Evolutionary conservation across 495 filamentous ascomycete genomes (phyloP).

Genomic region (Lophiostoma macrostomum): DNA sequence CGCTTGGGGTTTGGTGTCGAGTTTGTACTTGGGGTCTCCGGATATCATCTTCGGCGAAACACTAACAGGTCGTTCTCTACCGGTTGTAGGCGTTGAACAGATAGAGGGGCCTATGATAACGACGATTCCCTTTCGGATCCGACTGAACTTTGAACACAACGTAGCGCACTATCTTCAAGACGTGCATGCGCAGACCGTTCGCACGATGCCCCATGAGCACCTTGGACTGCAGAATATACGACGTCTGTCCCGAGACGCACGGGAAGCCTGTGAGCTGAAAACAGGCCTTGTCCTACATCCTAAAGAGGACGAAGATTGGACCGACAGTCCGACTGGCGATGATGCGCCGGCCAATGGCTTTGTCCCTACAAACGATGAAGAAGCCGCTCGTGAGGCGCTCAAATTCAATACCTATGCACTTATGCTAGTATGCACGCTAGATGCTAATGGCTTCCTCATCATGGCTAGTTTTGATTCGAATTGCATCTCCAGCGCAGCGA

Average conservation of each 20-base stretch:
- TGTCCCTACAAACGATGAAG: conserved; percentile 43
- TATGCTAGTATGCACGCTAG: conserved; percentile 61
- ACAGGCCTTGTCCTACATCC: conserved; percentile 37
- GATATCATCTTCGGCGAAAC: conserved; percentile 45
- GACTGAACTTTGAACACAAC: neutral
- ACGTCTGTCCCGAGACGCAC: conserved; percentile 20
- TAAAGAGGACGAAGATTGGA: conserved; percentile 21
- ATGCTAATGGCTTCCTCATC: conserved; percentile 54
- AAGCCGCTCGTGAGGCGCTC: conserved; percentile 60
- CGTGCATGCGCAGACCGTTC: conserved; percentile 18
- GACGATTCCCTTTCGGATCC: conserved; percentile 30
- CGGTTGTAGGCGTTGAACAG: conserved; percentile 26
- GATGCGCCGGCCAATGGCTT: conserved; percentile 48
- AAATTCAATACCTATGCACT: conserved; percentile 67
- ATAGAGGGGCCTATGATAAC: conserved; percentile 36
- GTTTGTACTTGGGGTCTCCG: conserved; percentile 5
- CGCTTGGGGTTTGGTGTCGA: conserved; percentile 56
- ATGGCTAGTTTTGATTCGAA: conserved; percentile 62
- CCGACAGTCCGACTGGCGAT: conserved; percentile 37
- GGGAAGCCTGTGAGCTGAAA: conserved; percentile 22
- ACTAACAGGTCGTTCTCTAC: conserved; percentile 27
- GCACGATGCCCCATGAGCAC: conserved; percentile 28
- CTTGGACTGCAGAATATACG: conserved; percentile 31
- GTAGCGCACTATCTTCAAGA: conserved; percentile 30
- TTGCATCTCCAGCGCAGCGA: conserved; percentile 42